Evolutionary conservation across 2,329 filamentous ascomycete species (phyloP).

Genomic region (Hymenoscyphus salicellus): DNA sequence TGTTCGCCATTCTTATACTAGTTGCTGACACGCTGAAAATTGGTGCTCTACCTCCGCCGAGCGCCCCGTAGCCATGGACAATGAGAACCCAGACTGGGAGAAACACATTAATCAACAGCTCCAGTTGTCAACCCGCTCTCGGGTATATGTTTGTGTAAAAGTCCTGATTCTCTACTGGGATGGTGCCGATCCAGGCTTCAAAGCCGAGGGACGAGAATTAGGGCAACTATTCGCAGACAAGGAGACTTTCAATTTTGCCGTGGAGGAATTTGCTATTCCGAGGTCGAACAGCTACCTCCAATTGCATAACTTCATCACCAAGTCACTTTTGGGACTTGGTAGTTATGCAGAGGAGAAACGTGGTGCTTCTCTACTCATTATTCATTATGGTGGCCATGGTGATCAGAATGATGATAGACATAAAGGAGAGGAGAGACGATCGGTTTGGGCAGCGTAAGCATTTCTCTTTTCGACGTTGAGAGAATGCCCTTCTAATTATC

Average conservation of each 20-base stretch:
- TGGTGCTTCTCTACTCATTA: not conserved
- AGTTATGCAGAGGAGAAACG: not conserved
- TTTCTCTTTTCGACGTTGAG: not conserved
- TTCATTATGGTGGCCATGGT: constrained; percentile 1
- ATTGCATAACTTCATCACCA: not conserved
- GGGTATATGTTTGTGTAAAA: too few species aligned
- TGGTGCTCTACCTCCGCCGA: too few species aligned
- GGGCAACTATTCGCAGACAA: too few species aligned
- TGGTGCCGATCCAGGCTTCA: too few species aligned
- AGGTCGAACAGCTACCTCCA: not conserved
- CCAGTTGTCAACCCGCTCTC: too few species aligned
- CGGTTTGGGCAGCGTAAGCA: not conserved
- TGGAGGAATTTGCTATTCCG: not conserved
- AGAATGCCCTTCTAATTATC: not conserved
- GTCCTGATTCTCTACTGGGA: too few species aligned
- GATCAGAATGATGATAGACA: not conserved
- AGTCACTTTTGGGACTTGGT: not conserved
- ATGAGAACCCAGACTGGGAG: too few species aligned
- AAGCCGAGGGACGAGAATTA: too few species aligned
- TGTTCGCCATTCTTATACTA: too few species aligned
- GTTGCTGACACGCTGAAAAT: too few species aligned
- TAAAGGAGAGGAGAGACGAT: not conserved
- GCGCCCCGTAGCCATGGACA: too few species aligned
- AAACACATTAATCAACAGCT: too few species aligned
- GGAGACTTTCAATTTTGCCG: not conserved